Percentiles rank a stretch among this genome's conserved stretches.
phyloP scores from a whole-genome alignment of 2,329 filamentous ascomycete genomes.

The Graphilbum sp. region DNA sequence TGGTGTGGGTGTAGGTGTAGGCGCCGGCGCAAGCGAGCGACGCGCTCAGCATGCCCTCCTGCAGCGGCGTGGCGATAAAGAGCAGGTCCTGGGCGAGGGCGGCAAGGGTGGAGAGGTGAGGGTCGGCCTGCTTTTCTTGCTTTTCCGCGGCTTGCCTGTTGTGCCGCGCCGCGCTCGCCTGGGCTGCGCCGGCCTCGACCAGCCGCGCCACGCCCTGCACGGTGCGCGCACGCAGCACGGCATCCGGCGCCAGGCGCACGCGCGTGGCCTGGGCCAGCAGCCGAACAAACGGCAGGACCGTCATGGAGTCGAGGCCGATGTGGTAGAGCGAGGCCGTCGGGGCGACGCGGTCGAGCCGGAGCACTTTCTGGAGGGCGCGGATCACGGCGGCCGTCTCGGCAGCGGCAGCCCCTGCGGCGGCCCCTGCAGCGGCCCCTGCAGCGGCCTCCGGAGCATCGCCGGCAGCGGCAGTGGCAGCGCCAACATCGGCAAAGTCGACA shows the following conservation, averaged over 20 bases:
- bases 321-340: constrained; percentile 7
- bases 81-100: constrained; percentile 9
- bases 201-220: constrained; percentile 10
- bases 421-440: no score
- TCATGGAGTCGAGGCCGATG: constrained; percentile 11
- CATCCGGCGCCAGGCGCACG: constrained; percentile 9
- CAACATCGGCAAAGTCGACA: background rate
- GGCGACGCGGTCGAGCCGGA: no score
- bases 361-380: no score
- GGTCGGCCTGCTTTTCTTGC: background rate
- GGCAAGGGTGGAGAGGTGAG: no score
- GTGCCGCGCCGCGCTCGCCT: background rate
- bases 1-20: constrained; percentile 11
- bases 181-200: constrained; percentile 5
- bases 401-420: no score
- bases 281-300: constrained; percentile 10
- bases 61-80: constrained; percentile 13
- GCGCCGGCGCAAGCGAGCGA: constrained; percentile 10
- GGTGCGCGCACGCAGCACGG: constrained; percentile 11
- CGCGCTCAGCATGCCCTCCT: constrained; percentile 13
- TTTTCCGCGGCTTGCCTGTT: background rate
- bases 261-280: constrained; percentile 5
- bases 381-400: no score
- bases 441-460: no score
- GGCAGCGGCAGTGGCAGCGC: no score